Conservation (phyloP, 208 protist genomes). For the Zelonia costaricensis region DNA sequence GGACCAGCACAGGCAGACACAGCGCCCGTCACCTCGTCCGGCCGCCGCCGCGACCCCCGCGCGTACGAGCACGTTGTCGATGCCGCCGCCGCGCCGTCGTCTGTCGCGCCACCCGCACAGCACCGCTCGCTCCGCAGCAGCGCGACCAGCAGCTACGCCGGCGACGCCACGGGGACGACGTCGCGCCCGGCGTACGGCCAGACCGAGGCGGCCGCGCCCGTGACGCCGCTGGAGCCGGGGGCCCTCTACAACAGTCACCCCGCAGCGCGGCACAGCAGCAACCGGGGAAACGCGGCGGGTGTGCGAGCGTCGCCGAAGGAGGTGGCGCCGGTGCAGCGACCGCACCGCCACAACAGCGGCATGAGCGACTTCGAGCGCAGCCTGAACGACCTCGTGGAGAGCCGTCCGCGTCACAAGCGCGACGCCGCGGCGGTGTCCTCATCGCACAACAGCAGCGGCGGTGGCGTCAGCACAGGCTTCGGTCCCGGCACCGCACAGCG, state of each 20-base stretch:
- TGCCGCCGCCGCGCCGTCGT: not conserved
- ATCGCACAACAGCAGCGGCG: conserved; percentile 4
- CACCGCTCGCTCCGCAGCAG: not conserved
- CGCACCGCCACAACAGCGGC: conserved; percentile 14
- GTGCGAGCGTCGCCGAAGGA: not conserved
- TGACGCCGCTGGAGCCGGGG: not conserved
- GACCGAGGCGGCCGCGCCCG: conserved; percentile 1
- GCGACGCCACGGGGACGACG: not conserved
- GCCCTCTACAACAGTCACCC: conserved; percentile 11
- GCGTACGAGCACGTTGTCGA: conserved; percentile 28
- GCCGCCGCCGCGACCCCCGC: conserved; percentile 19
- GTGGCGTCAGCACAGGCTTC: not conserved
- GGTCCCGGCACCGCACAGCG: not conserved
- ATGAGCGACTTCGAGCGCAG: conserved; percentile 28
- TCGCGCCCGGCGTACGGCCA: not conserved
- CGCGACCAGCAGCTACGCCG: not conserved
- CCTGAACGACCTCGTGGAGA: conserved; percentile 23
- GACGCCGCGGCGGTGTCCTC: not conserved
- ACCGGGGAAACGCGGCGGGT: not conserved
- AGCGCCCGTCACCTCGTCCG: conserved; percentile 6
- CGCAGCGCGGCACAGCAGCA: not conserved
- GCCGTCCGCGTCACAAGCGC: not conserved
- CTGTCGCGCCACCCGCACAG: not conserved
- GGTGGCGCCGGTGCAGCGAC: conserved; percentile 1
- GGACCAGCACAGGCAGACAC: not conserved